Base-by-base conservation (phyloP, 805 yeast species). In the Starmerella kuoi region DNA sequence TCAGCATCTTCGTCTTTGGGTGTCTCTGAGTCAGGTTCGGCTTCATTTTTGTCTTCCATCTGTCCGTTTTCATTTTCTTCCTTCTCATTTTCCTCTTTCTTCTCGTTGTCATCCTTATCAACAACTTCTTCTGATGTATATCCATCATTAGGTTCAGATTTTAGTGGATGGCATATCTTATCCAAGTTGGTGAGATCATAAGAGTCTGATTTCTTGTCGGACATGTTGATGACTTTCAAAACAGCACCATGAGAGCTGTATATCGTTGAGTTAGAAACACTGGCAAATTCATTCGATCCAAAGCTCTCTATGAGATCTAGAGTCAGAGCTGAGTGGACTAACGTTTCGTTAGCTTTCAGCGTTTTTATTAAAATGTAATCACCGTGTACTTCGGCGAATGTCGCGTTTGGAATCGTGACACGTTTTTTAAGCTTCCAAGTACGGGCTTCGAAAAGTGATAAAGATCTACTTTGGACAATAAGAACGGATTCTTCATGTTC, bases 351-450 rank as follows among this genome's bases (percentile, higher is more conserved):
- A 7, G 24, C 7, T 23, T 40, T 27, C 7, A n/a, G 19, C 14
- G 30, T 31, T 19, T 31, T 18, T 2, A 42, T 37, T 14, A 43
- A 20, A 9, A 46, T 35, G n/a, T 28, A 35, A 8, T 24, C 26
- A 17, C 31, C 35, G 15, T 31, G 18, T 4, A 45, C 28, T 20
- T 45, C 48, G 24, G 46, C 48, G 23, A 38, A 41, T 7, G 19
- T 18, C 5, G 43, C 41, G 2, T 14, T 17, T 8, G 38, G 33
- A 21, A 32, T 38, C 8, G 22, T 15, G 19, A 12, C 17, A 15
- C 35, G 18, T 17, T 28, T 22, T 7, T 26, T 15, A 11, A 40
- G 41, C 21, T 26, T 15, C 44, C 44, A 40, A n/a, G 37, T 20
- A 3, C 42, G 35, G 3, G 35, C 23, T 8, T 31, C 31, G 33